A percentile compares a stretch with the other conserved stretches of the same genome.
Evolutionary conservation across 192 early-diverging fungal genomes (phyloP).

Genomic region (Podila epicladia): DNA sequence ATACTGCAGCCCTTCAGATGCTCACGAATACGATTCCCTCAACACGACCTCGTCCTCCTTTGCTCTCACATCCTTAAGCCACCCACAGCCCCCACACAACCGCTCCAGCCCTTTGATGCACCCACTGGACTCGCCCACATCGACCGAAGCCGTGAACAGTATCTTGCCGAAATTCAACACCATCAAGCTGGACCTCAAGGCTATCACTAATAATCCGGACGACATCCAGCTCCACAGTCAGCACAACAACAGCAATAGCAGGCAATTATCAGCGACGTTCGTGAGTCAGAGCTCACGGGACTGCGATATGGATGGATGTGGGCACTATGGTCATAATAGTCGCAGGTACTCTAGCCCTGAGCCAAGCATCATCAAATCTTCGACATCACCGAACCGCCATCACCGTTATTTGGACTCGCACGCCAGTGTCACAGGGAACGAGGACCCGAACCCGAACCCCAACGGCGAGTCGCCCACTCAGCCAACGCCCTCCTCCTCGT

Average conservation of each 20-base stretch:
- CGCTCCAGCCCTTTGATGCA: conserved; percentile 11
- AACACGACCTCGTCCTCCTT: background rate
- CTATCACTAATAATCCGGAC: conserved; percentile 29
- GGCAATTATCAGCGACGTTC: background rate
- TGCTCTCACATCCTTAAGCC: background rate
- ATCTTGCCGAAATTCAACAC: conserved; percentile 13
- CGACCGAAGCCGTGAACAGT: background rate
- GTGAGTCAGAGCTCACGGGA: too few relatives aligned
- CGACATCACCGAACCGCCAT: conserved; percentile 1
- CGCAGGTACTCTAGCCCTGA: background rate
- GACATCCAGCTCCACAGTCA: conserved; percentile 33
- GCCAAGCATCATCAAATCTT: background rate
- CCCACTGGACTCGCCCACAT: conserved; percentile 24
- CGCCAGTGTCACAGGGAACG: conserved; percentile 6
- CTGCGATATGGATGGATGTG: background rate
- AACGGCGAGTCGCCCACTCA: conserved; percentile 42
- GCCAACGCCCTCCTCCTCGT: background rate
- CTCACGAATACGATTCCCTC: background rate
- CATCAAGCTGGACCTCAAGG: conserved; percentile 36
- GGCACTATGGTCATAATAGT: background rate
- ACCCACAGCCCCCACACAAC: background rate
- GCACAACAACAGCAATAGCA: conserved; percentile 2
- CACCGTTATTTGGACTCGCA: background rate
- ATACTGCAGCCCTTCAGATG: conserved; percentile 12
- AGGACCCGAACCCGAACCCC: conserved; percentile 30